Percentiles rank a stretch among this genome's conserved stretches.
Conservation (phyloP, 306 rosid species). For the Acmispon strigosus region DNA sequence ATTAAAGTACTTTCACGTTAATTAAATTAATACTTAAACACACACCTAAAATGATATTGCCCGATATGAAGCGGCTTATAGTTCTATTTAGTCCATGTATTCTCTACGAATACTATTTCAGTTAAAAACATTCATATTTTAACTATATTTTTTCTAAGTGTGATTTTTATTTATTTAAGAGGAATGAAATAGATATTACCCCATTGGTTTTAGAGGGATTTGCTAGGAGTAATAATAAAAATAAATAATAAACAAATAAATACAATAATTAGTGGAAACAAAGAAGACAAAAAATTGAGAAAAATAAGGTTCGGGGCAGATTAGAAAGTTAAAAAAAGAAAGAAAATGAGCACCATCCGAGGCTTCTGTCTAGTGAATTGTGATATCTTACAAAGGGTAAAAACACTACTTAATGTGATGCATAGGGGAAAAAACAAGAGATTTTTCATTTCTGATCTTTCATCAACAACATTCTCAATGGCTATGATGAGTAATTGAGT, state of each 20-base stretch:
- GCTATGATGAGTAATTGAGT: constrained; percentile 22
- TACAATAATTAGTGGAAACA: background rate
- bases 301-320: background rate
- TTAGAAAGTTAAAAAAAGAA: background rate
- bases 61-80: no score
- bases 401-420: constrained; percentile 4
- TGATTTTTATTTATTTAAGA: no score
- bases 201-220: background rate
- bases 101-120: no score
- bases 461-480: constrained; percentile 25
- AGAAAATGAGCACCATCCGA: constrained; percentile 3
- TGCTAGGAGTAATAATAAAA: background rate
- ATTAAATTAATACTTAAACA: no score
- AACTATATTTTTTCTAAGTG: no score
- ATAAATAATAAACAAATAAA: background rate
- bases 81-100: no score
- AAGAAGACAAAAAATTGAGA: background rate
- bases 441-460: background rate
- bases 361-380: background rate
- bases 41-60: no score
- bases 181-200: no score
- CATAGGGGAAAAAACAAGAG: background rate
- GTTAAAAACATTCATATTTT: no score
- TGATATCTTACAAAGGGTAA: constrained; percentile 13
- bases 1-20: no score